Evolutionary conservation across 768 basidiomycete species (phyloP), one percentile per base, ranked within the genome.

Genomic region (Russula foetens): DNA sequence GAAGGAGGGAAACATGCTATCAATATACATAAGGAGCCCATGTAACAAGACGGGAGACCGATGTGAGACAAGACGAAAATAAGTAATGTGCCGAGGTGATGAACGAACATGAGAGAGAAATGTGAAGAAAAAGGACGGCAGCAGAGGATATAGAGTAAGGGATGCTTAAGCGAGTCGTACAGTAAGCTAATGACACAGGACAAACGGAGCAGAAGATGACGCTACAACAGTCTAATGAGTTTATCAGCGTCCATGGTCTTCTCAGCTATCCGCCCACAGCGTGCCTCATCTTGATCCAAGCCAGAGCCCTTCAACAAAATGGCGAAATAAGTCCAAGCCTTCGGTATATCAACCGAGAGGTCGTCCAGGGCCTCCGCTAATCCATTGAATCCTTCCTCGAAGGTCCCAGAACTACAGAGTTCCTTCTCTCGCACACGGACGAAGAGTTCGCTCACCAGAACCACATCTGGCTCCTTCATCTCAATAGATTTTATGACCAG

Each of bases 331-430:
- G 79, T 71, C 75, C 87, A 86, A 0, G 93, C 96, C 68, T 86
- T 86, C 9, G 96, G 95, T 48, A 88, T 89, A 71, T 98, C 94
- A 66, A 94, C 86, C 31, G 87, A 85, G 59, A 94, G 81, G 69
- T 98, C 94, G 67, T 93, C 92, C 67, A 98, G 79, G 57, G 85
- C 73, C 72, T 92, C 90, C 28, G 86, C 83, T 53, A 83, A 78
- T 0, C 81, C 78, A 48, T 69, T 69, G 71, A 96, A 84, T 15
- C 92, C 91, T 60, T 85, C 80, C 73, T 92, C 86, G 71, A 97
- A 85, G 3, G 80, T 71, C 4, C 79, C 80, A 4, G 77, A 52
- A 1, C 83, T 76, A 64, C 85, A 84, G 31, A 86, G 74, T 44
- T 76, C 77, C 74, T 86, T 88, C 45, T 79, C 79, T 33, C 77